Percentiles rank a stretch among this genome's conserved stretches.
phyloP scores from a whole-genome alignment of 2,329 filamentous ascomycete species.

The Chrysoporthe puriensis region DNA sequence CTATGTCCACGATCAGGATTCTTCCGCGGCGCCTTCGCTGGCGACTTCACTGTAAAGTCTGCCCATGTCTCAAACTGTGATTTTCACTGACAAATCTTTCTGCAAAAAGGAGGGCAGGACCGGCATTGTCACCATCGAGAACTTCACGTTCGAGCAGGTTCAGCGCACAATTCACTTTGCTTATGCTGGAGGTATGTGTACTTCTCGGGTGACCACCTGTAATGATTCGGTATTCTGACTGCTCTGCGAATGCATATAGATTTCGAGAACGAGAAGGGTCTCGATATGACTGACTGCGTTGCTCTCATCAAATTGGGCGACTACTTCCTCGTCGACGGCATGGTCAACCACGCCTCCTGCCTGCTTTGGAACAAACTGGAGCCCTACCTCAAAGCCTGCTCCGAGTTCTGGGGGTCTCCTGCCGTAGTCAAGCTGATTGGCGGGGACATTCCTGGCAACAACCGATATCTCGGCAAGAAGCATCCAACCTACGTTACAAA shows the following conservation, averaged over 20 bases:
- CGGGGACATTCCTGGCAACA: not conserved
- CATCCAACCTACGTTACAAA: not conserved
- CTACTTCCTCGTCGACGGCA: not conserved
- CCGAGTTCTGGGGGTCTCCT: not conserved
- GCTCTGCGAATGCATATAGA: not conserved
- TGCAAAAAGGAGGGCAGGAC: not conserved
- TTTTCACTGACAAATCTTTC: too few relatives aligned
- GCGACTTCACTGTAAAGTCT: not conserved
- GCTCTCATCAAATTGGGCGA: not conserved
- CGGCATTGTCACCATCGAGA: not conserved
- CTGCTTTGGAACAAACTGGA: not conserved
- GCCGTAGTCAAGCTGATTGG: not conserved
- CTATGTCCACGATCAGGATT: not conserved
- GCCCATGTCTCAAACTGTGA: too few relatives aligned
- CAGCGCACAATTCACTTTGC: not conserved
- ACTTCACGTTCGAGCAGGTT: not conserved
- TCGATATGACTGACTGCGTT: not conserved
- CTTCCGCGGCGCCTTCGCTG: not conserved
- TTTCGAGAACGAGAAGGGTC: not conserved
- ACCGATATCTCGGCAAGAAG: not conserved
- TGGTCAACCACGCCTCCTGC: not conserved
- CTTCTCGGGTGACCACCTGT: not conserved
- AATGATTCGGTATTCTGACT: not conserved
- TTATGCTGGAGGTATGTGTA: not conserved
- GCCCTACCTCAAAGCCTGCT: not conserved